phyloP scores from a whole-genome alignment of 2,329 filamentous ascomycete genomes.

The Cladobotryum protrusum region DNA sequence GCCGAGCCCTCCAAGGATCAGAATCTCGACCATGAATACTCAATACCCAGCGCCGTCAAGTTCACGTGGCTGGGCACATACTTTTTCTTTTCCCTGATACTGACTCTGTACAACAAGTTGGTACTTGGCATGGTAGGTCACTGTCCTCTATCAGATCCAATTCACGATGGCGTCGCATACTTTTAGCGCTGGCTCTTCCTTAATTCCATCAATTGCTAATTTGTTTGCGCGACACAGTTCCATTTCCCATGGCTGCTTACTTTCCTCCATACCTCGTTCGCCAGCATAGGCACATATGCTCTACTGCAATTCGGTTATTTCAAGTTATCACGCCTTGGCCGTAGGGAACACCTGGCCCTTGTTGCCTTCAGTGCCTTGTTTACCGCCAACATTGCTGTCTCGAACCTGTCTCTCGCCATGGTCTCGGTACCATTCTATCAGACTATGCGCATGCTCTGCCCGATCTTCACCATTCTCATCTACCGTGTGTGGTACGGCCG shows the following conservation, averaged over 20 bases:
- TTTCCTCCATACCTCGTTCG: constrained; percentile 51
- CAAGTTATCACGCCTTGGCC: constrained; percentile 44
- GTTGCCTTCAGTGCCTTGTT: constrained; percentile 55
- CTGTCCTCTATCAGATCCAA: not conserved
- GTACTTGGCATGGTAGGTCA: constrained; percentile 44
- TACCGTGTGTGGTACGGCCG: constrained; percentile 51
- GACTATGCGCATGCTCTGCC: constrained; percentile 55
- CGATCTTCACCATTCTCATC: constrained; percentile 56
- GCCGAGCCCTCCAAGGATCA: constrained; percentile 23
- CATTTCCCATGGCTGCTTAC: constrained; percentile 56
- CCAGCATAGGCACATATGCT: constrained; percentile 48
- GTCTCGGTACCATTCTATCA: constrained; percentile 63
- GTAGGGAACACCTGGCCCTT: constrained; percentile 49
- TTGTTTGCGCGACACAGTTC: constrained; percentile 34
- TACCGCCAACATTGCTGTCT: constrained; percentile 58
- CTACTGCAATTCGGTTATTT: constrained; percentile 48
- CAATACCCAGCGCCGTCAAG: constrained; percentile 38
- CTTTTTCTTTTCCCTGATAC: constrained; percentile 41
- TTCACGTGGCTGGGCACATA: constrained; percentile 46
- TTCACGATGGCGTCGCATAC: not conserved
- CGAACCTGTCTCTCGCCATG: constrained; percentile 56
- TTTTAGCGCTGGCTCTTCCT: not conserved
- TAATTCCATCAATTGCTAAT: not conserved
- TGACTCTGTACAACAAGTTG: constrained; percentile 56
- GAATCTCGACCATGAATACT: constrained; percentile 40